Percentiles rank a stretch among this genome's conserved stretches.
phyloP scores from a whole-genome alignment of 257 asterid genomes.

The Galeopsis tetrahit region DNA sequence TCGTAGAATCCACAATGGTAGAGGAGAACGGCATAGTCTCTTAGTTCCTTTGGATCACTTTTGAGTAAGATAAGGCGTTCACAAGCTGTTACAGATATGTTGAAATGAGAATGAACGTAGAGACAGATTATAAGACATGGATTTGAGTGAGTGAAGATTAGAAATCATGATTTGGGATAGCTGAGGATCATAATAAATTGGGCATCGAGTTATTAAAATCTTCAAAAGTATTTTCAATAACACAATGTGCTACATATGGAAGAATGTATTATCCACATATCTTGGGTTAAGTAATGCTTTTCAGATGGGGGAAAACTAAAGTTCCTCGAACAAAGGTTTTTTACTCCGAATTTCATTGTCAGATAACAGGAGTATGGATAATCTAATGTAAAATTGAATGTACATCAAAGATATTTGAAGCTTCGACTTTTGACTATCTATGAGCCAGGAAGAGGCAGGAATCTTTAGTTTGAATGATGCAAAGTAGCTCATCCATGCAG shows the following conservation, averaged over 20 bases:
- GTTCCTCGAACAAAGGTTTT: not conserved
- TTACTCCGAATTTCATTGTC: not conserved
- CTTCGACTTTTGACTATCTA: not conserved
- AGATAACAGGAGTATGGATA: not conserved
- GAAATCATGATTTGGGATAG: constrained; percentile 2
- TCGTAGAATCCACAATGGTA: constrained; percentile 84
- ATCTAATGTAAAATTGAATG: not conserved
- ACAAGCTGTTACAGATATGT: constrained; percentile 57
- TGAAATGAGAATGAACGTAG: constrained; percentile 26
- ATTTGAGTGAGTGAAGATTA: constrained; percentile 11
- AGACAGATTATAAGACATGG: constrained; percentile 5
- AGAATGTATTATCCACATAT: not conserved
- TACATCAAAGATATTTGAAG: not conserved
- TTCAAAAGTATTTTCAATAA: not conserved
- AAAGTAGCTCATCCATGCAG: constrained; percentile 14
- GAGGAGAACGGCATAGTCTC: constrained; percentile 76
- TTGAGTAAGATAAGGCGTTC: constrained; percentile 79
- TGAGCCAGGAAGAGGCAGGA: not conserved
- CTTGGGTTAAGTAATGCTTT: not conserved
- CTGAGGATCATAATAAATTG: not conserved
- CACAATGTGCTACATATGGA: not conserved
- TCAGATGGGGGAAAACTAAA: not conserved
- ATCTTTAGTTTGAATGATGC: not conserved
- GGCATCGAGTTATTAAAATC: not conserved
- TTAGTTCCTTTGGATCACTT: constrained; percentile 62